These are phyloP conservation scores for Ophiostoma fasciatum DNA, from an alignment of 2,329 filamentous ascomycete genomes.

Conservation along the genomic window DNA sequence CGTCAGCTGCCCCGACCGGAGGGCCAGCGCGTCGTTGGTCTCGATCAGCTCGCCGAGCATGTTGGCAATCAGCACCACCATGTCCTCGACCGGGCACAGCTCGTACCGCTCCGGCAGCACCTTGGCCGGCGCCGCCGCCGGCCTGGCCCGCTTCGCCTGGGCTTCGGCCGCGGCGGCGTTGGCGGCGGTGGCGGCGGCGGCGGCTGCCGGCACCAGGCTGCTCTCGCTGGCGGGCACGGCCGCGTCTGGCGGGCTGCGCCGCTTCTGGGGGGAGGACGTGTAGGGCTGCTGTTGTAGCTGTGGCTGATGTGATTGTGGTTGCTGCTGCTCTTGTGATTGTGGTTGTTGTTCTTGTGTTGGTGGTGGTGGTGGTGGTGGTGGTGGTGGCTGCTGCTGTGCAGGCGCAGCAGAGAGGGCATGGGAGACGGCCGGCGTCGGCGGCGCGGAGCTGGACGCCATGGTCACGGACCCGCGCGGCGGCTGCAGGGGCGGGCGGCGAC, in stretches of 20 bases:
- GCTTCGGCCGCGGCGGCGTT: no score
- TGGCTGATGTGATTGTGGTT: constrained; percentile 3
- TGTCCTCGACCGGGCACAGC: constrained; percentile 64
- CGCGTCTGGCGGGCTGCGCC: constrained; percentile 28
- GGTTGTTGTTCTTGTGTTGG: background rate
- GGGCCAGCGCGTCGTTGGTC: constrained; percentile 77
- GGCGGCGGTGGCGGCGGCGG: constrained; percentile 5
- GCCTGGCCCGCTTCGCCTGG: constrained; percentile 43
- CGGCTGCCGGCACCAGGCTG: constrained; percentile 9
- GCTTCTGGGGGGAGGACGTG: constrained; percentile 20
- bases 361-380: background rate
- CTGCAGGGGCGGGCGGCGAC: constrained; percentile 15
- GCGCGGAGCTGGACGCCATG: constrained; percentile 16
- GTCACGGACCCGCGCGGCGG: constrained; percentile 14
- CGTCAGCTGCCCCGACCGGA: constrained; percentile 74
- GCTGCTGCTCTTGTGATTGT: background rate
- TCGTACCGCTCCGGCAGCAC: constrained; percentile 63
- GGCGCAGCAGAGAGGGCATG: no score
- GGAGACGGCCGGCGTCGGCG: constrained; percentile 6
- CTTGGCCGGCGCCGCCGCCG: constrained; percentile 37
- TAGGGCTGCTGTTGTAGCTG: constrained; percentile 6
- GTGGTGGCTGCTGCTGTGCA: background rate
- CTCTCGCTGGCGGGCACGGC: constrained; percentile 11
- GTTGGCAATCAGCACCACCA: constrained; percentile 80
- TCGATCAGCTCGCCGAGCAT: constrained; percentile 94